Evolutionary conservation across 1,284 basidiomycete species (phyloP).

Genomic region (Puccinia hordei): DNA sequence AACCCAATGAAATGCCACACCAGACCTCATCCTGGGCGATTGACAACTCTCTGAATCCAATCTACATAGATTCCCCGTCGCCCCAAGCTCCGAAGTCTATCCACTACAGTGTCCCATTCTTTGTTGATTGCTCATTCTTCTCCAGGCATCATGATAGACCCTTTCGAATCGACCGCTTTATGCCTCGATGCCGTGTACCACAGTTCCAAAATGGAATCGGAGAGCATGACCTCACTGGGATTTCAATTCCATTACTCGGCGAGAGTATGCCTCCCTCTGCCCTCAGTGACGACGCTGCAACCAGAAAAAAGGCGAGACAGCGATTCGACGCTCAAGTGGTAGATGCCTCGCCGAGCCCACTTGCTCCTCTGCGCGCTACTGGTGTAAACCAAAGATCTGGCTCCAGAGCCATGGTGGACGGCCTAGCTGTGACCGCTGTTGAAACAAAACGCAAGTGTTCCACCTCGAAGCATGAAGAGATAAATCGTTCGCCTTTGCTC

Average conservation of each 20-base stretch:
- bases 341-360: conserved; percentile 52
- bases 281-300: conserved; percentile 36
- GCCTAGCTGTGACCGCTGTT: conserved; percentile 39
- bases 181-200: conserved; percentile 88
- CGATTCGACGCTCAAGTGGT: conserved; percentile 46
- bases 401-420: conserved; percentile 39
- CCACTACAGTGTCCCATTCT: conserved; percentile 61
- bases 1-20: conserved; percentile 7
- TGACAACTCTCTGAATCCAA: conserved; percentile 48
- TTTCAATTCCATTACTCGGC: conserved; percentile 73
- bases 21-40: conserved; percentile 28
- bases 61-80: conserved; percentile 55
- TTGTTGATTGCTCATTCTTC: conserved; percentile 78
- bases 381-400: conserved; percentile 52
- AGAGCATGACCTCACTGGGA: conserved; percentile 83
- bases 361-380: conserved; percentile 12
- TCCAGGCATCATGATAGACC: conserved; percentile 81
- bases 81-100: conserved; percentile 56
- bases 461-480: conserved; percentile 36
- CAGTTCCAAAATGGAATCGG: conserved; percentile 87
- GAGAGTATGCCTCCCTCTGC: conserved; percentile 56
- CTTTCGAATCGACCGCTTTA: conserved; percentile 82
- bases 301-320: conserved; percentile 42
- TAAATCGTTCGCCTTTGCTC: conserved; percentile 47
- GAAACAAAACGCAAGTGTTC: conserved; percentile 43